Evolutionary conservation across 179 eudicot species (phyloP).

Genomic region (Nepenthes alata): DNA sequence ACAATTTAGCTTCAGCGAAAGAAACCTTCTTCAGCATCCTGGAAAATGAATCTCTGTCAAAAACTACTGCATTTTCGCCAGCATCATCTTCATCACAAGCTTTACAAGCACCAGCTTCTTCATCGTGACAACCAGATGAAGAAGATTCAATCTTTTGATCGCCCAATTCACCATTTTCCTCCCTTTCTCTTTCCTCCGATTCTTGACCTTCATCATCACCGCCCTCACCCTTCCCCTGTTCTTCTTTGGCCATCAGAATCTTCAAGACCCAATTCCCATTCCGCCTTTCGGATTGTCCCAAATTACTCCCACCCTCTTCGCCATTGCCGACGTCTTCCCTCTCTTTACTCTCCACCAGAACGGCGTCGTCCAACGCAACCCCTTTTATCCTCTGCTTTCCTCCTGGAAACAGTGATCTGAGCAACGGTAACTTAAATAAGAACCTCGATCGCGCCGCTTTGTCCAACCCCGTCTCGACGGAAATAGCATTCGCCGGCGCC

Average conservation of each 20-base stretch:
- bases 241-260: slow-evolving; percentile 49
- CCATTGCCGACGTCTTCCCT: slow-evolving; percentile 2
- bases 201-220: slow-evolving; percentile 11
- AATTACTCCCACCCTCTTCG: slow-evolving; percentile 2
- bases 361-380: slow-evolving; percentile 58
- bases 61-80: slow-evolving; percentile 21
- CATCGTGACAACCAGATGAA: slow-evolving; percentile 6
- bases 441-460: slow-evolving; percentile 34
- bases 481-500: slow-evolving; percentile 14
- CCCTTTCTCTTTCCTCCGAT: slow-evolving; percentile 10
- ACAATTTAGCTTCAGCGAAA: slow-evolving; percentile 62
- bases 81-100: slow-evolving; percentile 35
- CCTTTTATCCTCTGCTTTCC: slow-evolving; percentile 21
- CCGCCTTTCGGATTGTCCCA: slow-evolving; percentile 5
- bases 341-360: slow-evolving; percentile 37
- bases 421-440: slow-evolving; percentile 37
- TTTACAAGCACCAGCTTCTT: slow-evolving; percentile 17
- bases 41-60: slow-evolving; percentile 63
- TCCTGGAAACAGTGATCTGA: slow-evolving; percentile 45
- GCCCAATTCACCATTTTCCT: slow-evolving; percentile 14
- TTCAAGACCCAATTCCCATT: slow-evolving; percentile 80
- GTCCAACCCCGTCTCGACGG: slow-evolving; percentile 11
- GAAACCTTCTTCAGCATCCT: slow-evolving; percentile 68
- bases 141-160: slow-evolving; percentile 3
- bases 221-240: slow-evolving; percentile 5